Evolutionary conservation across 2,329 filamentous ascomycete genomes (phyloP).

Genomic region (Calonectria leucothoes): DNA sequence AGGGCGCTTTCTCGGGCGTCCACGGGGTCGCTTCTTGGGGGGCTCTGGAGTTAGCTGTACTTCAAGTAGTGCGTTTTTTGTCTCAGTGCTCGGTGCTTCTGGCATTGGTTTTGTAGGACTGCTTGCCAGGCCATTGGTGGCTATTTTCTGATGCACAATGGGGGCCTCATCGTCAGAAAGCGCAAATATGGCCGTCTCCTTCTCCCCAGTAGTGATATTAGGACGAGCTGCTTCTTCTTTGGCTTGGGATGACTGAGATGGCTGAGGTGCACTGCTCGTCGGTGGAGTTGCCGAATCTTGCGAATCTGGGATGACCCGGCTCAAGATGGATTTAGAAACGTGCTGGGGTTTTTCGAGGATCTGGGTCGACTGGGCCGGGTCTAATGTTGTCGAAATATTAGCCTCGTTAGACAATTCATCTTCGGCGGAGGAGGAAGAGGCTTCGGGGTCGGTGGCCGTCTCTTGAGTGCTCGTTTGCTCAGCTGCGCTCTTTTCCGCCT

Average conservation of each 20-base stretch:
- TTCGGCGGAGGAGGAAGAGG: slow-evolving; percentile 16
- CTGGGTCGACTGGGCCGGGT: background rate
- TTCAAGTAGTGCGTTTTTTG: background rate
- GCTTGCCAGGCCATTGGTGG: background rate
- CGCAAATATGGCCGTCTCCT: slow-evolving; percentile 28
- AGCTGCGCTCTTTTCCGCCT: slow-evolving; percentile 31
- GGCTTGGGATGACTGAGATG: slow-evolving; percentile 8
- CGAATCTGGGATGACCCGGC: slow-evolving; percentile 42
- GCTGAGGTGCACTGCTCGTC: slow-evolving; percentile 34
- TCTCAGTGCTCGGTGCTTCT: background rate
- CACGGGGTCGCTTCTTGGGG: slow-evolving; percentile 10
- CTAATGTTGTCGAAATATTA: background rate
- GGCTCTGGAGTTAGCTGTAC: background rate
- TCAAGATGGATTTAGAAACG: background rate
- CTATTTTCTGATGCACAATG: slow-evolving; percentile 34
- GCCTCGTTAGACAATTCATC: background rate
- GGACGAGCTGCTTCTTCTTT: background rate
- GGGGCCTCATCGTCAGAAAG: slow-evolving; percentile 53
- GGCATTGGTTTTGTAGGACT: background rate
- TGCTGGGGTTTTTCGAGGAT: background rate
- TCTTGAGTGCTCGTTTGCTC: slow-evolving; percentile 29
- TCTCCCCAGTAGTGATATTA: background rate
- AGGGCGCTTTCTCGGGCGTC: slow-evolving; percentile 22
- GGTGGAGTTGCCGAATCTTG: slow-evolving; percentile 40
- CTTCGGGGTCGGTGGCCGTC: slow-evolving; percentile 10